Base-by-base conservation (phyloP, 805 yeast genomes). In the Yarrowia deformans region DNA sequence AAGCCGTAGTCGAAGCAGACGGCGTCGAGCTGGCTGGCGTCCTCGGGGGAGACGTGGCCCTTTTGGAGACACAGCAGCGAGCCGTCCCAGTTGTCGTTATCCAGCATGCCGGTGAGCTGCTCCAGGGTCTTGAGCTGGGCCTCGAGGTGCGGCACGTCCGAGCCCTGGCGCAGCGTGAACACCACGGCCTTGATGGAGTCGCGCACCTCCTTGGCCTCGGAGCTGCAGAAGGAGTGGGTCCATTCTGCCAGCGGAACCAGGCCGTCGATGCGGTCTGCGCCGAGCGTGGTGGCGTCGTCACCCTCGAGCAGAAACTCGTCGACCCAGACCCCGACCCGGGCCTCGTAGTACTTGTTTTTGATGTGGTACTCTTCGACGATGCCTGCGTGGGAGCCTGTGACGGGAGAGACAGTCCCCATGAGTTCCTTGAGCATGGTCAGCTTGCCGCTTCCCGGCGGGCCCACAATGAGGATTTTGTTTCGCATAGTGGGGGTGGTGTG, bases 151-250 rank as follows among this genome's bases (percentile, higher is more conserved):
- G 69, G 68, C 13, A 37, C 68, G 13, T 60, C 43, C 16, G 54
- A 45, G 14, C 67, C 67, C 8, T 72, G 69, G 12, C 74, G 74
- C 29, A 77, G 69, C 9, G 80, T 77, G 69, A 72, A 74, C 13
- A 81, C 70, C n/a, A 81, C 74, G n/a, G 79, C 77, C 9, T 75
- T 77, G 1, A 81, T 72, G 14, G 75, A 81, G 13, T 77, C 77
- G 0, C 81, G 72, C 0, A 79, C 82, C 67, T 78, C 80, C n/a
- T 49, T 50, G 3, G 82, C 82, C 40, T 74, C 80, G 0, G 70
- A 72, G 7, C 78, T 72, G 14, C 73, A 45, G 70, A 79, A 81
- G 13, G 73, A 73, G 13, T 63, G 54, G 8, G 72, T 73, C 83
- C 83, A 81, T 4, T 69, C 72, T 14, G 19, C 58, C n/a, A 70